Conservation (phyloP, 179 eudicot species). For the Silene noctiflora region DNA sequence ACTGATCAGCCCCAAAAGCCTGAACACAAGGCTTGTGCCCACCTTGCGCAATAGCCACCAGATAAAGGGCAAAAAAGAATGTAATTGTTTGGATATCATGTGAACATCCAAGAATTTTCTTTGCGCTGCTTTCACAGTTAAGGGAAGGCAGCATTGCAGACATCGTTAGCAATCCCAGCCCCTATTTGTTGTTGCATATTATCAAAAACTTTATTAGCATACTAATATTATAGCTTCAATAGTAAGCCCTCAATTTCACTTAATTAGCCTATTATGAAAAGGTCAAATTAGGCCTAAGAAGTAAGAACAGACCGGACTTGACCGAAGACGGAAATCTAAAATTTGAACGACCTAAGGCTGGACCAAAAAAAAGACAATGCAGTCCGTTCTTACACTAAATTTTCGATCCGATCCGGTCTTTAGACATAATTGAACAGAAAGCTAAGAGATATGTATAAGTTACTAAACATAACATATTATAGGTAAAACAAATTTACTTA, state of each 20-base stretch:
- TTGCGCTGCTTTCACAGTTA: slow-evolving; percentile 18
- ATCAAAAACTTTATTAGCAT: not conserved
- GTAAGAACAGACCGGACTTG: no score
- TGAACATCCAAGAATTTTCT: slow-evolving; percentile 28
- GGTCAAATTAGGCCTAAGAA: no score
- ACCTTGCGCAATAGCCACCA: slow-evolving; percentile 51
- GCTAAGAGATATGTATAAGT: no score
- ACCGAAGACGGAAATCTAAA: no score
- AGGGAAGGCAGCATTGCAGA: slow-evolving; percentile 45
- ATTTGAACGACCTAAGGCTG: no score
- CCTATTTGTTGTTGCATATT: slow-evolving; percentile 33
- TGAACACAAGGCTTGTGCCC: slow-evolving; percentile 78
- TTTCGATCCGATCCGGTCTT: no score
- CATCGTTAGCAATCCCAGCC: slow-evolving; percentile 54
- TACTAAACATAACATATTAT: no score
- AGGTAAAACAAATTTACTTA: no score
- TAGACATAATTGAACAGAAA: no score
- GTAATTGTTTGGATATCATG: slow-evolving; percentile 30
- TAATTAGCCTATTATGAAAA: not conserved
- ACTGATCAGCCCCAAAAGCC: slow-evolving; percentile 87
- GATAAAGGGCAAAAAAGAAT: slow-evolving; percentile 34
- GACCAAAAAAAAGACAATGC: no score
- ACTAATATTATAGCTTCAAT: no score
- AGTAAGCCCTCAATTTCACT: not conserved
- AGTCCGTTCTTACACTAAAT: no score